Evolutionary conservation across 352 stramenopile species (phyloP).

Genomic region (Phytophthora pistaciae): DNA sequence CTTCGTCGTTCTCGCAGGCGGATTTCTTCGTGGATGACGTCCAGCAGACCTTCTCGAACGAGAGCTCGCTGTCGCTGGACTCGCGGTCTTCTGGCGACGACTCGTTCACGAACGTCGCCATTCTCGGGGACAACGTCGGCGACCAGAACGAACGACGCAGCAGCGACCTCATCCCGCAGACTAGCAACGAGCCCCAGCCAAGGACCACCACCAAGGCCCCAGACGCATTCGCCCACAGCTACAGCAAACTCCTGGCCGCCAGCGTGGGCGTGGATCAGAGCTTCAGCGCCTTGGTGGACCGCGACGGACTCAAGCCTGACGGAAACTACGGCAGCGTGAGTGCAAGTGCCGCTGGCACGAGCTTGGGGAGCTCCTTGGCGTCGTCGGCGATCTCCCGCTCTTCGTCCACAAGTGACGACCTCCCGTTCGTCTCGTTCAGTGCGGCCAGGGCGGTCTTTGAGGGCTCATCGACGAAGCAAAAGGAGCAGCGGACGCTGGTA

Average conservation of each 20-base stretch:
- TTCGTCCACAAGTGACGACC: slow-evolving; percentile 31
- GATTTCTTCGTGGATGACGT: slow-evolving; percentile 48
- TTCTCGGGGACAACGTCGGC: slow-evolving; percentile 33
- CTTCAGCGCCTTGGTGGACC: slow-evolving; percentile 30
- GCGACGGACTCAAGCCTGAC: slow-evolving; percentile 2
- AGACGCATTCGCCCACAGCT: slow-evolving; percentile 33
- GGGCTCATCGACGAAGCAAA: neutral
- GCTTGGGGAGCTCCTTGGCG: slow-evolving; percentile 17
- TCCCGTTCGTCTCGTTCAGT: slow-evolving; percentile 44
- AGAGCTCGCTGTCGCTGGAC: slow-evolving; percentile 22
- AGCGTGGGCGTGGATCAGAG: slow-evolving; percentile 19
- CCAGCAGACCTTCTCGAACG: slow-evolving; percentile 32
- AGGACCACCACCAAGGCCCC: neutral
- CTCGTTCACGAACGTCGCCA: slow-evolving; percentile 42
- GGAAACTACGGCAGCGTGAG: slow-evolving; percentile 10
- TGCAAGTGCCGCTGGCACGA: slow-evolving; percentile 8
- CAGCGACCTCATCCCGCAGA: slow-evolving; percentile 29
- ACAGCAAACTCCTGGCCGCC: slow-evolving; percentile 32
- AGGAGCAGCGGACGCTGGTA: neutral
- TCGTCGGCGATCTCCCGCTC: slow-evolving; percentile 25
- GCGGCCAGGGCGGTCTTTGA: slow-evolving; percentile 6
- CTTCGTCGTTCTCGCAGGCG: slow-evolving; percentile 4
- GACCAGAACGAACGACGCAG: slow-evolving; percentile 33
- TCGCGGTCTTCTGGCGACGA: slow-evolving; percentile 32
- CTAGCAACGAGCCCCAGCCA: neutral